Evolutionary conservation across 306 rosid species (phyloP).

Genomic region (Cicer chorassanicum): DNA sequence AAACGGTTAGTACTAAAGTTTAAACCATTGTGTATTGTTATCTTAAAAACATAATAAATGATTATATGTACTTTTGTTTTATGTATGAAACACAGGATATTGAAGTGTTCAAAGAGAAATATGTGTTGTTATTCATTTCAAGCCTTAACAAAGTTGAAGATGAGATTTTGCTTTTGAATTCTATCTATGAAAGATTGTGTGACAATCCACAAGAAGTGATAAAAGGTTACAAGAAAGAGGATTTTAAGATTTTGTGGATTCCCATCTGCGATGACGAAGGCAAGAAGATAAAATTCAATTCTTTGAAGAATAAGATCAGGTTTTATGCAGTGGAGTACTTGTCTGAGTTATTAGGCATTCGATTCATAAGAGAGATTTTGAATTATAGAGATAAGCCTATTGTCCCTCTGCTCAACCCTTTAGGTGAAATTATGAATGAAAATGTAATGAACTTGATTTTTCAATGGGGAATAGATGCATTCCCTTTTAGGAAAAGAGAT

Average conservation of each 20-base stretch:
- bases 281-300: background rate
- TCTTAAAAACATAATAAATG: background rate
- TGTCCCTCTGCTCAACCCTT: conserved; percentile 38
- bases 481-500: conserved; percentile 47
- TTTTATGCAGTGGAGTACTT: conserved; percentile 42
- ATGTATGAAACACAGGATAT: conserved; percentile 44
- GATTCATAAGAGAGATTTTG: conserved; percentile 38
- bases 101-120: conserved; percentile 39
- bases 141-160: conserved; percentile 44
- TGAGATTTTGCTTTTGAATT: conserved; percentile 49
- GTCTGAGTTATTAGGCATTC: conserved; percentile 27
- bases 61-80: background rate
- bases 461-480: conserved; percentile 51
- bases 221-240: conserved; percentile 44
- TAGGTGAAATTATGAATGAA: conserved; percentile 28
- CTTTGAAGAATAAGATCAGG: conserved; percentile 36
- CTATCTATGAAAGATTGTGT: conserved; percentile 39
- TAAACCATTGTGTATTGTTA: background rate
- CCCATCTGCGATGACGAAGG: conserved; percentile 2
- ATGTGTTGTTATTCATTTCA: conserved; percentile 47
- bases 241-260: conserved; percentile 50
- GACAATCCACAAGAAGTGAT: conserved; percentile 36
- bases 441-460: conserved; percentile 51
- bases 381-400: conserved; percentile 37
- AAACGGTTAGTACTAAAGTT: conserved; percentile 14